A percentile compares a stretch with the other conserved stretches of the same genome.
Evolutionary conservation across 106 monocot genomes (phyloP).

Genomic region (Apostasia shenzhenica): DNA sequence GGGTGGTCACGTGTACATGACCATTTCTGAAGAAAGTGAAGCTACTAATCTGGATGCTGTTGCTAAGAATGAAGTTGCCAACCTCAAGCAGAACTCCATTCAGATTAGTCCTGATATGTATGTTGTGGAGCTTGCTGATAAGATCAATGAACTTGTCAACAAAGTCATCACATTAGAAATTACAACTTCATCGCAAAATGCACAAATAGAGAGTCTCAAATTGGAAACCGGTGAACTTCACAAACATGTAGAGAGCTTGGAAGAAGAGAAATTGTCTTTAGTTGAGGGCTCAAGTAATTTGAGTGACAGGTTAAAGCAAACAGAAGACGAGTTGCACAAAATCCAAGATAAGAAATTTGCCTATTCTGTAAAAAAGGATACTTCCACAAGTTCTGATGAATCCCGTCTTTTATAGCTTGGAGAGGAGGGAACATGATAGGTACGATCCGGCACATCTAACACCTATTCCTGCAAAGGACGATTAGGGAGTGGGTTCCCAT

Average conservation of each 20-base stretch:
- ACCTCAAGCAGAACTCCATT: constrained; percentile 23
- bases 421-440: no score
- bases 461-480: no score
- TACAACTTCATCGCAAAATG: constrained; percentile 42
- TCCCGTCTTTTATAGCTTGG: no score
- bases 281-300: constrained; percentile 14
- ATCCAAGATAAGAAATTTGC: constrained; percentile 27
- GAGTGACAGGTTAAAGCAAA: constrained; percentile 25
- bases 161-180: constrained; percentile 49
- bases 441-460: no score
- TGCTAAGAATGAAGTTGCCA: neutral
- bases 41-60: neutral
- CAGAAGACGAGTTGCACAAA: constrained; percentile 28
- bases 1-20: neutral
- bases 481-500: no score
- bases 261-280: constrained; percentile 26
- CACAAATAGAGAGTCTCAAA: constrained; percentile 39
- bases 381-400: constrained; percentile 24
- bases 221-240: constrained; percentile 27
- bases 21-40: constrained; percentile 6
- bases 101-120: constrained; percentile 28
- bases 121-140: constrained; percentile 48
- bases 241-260: constrained; percentile 20
- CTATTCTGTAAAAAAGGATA: constrained; percentile 8
- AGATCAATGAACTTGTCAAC: constrained; percentile 54